Base-by-base conservation (phyloP, 495 filamentous ascomycete genomes). In the Trichocladium antarcticum region DNA sequence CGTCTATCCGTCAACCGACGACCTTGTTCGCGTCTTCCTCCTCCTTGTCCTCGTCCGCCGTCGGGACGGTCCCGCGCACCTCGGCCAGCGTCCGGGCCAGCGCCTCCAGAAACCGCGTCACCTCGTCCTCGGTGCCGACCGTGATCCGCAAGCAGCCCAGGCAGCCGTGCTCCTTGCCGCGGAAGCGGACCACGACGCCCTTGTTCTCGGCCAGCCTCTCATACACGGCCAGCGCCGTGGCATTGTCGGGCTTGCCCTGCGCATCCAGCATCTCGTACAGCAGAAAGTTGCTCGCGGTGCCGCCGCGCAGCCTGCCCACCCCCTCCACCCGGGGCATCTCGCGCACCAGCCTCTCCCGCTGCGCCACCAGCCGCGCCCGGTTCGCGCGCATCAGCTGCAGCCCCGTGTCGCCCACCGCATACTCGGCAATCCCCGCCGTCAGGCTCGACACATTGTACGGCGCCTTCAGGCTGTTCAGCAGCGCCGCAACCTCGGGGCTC, bases 401-500 rank as follows among this genome's bases (percentile, higher is more conserved):
- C 35, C 87, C 85, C 32, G 68, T 63, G 0, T 71, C 61, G 1
- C 75, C 70, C 21, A 97, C 67, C 1, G 89, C 89, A 9, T 81
- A 77, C 11, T 66, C 75, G 14, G 88, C 92, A 3, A 98, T 70
- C n/a, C 79, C 81, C 50, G 80, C 84, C 1, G 92, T 95, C 0
- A 85, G 86, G 54, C 78, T 86, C 28, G 85, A 82, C 57, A 97
- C 80, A 63, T 94, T 96, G 65, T 98, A 98, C 8, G 92, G 92
- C 4, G 93, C 93, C 66, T 97, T 97, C 41, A 98, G 68, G 55
- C 73, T 85, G 65, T 98, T 98, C 12, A 97, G 74, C 16, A 98
- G 67, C 9, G 63, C 54, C 9, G 84, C 82, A 46, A 88, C 76
- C 2, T 68, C 67, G 0, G 72, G 63, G 4, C 68, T 60, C 1